A percentile compares a stretch with the other conserved stretches of the same genome.
phyloP scores from a whole-genome alignment of 2,329 filamentous ascomycete genomes.

The Fusarium drepaniforme region DNA sequence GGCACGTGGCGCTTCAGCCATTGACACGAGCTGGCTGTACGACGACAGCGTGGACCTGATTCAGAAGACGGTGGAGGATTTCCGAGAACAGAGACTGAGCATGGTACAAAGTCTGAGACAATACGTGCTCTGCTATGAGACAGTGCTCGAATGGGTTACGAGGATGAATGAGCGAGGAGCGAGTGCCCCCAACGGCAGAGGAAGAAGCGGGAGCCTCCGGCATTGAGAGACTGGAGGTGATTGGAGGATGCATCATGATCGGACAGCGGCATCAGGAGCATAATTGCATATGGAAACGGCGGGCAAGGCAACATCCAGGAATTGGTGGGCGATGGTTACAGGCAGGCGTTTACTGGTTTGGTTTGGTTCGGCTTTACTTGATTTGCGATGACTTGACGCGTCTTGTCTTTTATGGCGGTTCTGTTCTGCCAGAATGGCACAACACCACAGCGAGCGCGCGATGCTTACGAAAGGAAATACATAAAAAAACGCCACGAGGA shows the following conservation, averaged over 20 bases:
- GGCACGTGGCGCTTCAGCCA: slow-evolving; percentile 19
- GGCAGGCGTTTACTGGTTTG: slow-evolving; percentile 37
- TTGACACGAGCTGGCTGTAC: slow-evolving; percentile 74
- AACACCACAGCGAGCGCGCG: slow-evolving; percentile 26
- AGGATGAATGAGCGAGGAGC: slow-evolving; percentile 56
- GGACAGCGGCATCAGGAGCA: slow-evolving; percentile 29
- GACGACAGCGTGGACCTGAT: slow-evolving; percentile 83
- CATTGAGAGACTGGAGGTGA: slow-evolving; percentile 24
- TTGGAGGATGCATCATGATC: slow-evolving; percentile 26
- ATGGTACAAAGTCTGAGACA: slow-evolving; percentile 97
- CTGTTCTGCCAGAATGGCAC: slow-evolving; percentile 3
- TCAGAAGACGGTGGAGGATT: slow-evolving; percentile 89
- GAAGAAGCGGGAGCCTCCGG: slow-evolving; percentile 50
- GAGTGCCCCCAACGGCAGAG: slow-evolving; percentile 34
- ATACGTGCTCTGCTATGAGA: slow-evolving; percentile 97
- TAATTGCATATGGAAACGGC: slow-evolving; percentile 31
- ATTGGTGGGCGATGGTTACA: slow-evolving; percentile 9
- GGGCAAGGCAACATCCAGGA: slow-evolving; percentile 27
- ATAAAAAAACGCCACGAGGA: slow-evolving; percentile 19
- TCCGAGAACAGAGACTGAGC: slow-evolving; percentile 87
- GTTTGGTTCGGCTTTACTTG: neutral
- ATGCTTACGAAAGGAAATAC: slow-evolving; percentile 34
- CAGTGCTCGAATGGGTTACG: slow-evolving; percentile 86
- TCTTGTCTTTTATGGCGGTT: neutral
- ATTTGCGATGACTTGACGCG: neutral